Evolutionary conservation across 139 green algal species (phyloP).

Genomic region (Picochlorum sp.): DNA sequence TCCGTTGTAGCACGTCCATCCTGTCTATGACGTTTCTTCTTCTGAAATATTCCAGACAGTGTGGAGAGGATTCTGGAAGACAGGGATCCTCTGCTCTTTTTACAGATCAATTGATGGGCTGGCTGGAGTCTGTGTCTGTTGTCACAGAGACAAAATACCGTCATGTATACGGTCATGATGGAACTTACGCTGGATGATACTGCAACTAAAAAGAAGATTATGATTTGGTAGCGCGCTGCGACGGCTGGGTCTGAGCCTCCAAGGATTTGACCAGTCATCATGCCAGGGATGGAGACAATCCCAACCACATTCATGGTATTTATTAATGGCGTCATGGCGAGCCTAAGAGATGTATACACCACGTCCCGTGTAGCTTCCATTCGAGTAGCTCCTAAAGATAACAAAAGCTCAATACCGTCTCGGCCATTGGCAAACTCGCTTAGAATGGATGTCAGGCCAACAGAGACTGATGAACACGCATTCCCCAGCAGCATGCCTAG

Average conservation of each 20-base stretch:
- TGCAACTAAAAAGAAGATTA: constrained; percentile 67
- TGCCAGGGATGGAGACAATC: constrained; percentile 64
- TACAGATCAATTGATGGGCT: not conserved
- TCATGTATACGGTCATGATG: constrained; percentile 10
- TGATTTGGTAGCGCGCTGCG: constrained; percentile 68
- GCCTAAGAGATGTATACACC: constrained; percentile 28
- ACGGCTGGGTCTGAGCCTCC: constrained; percentile 48
- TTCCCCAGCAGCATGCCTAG: constrained; percentile 81
- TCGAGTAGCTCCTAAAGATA: constrained; percentile 64
- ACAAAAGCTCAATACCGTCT: constrained; percentile 56
- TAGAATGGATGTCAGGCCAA: constrained; percentile 59
- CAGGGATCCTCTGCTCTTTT: no score
- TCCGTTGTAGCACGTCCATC: no score
- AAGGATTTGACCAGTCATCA: constrained; percentile 84
- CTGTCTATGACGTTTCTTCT: no score
- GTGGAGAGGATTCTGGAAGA: no score
- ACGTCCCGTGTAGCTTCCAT: constrained; percentile 53
- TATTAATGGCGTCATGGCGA: constrained; percentile 69
- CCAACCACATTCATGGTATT: constrained; percentile 69
- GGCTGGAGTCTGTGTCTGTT: not conserved
- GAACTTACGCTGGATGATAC: constrained; percentile 13
- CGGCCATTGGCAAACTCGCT: constrained; percentile 34
- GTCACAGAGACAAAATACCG: constrained; percentile 9
- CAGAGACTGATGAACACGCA: constrained; percentile 55
- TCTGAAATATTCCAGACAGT: no score